Conservation (phyloP, 2,329 filamentous ascomycete species). For the Lachnellula occidentalis region DNA sequence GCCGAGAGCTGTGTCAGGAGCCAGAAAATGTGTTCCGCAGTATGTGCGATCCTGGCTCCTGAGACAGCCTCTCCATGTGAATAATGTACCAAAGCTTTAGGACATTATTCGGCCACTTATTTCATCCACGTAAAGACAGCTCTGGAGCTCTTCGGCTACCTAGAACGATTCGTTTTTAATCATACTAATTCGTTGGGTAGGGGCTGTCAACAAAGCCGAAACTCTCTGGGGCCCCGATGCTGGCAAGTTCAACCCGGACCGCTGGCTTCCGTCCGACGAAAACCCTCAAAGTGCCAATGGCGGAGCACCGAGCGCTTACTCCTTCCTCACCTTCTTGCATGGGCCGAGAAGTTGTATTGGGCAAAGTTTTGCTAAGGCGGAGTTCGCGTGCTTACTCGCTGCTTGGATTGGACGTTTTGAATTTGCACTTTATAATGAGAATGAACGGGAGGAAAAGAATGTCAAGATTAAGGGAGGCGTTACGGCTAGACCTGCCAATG, state of each 20-base stretch:
- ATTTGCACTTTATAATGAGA: constrained; percentile 50
- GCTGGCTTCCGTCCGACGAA: constrained; percentile 54
- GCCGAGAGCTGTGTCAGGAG: too few species aligned
- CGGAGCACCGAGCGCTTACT: constrained; percentile 70
- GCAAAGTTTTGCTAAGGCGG: constrained; percentile 70
- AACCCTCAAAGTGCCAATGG: constrained; percentile 47
- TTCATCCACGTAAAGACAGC: too few species aligned
- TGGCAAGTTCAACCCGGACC: constrained; percentile 68
- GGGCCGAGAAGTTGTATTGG: constrained; percentile 85
- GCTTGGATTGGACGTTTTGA: constrained; percentile 71
- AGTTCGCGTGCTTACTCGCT: constrained; percentile 80
- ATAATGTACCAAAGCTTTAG: too few species aligned
- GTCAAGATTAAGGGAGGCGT: constrained; percentile 63
- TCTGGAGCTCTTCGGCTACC: too few species aligned
- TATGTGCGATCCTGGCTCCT: too few species aligned
- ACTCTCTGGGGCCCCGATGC: constrained; percentile 74
- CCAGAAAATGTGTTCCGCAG: too few species aligned
- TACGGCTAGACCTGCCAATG: constrained; percentile 67
- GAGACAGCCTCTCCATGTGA: too few species aligned
- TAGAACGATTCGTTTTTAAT: too few species aligned
- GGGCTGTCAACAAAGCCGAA: constrained; percentile 64
- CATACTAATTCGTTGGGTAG: not conserved
- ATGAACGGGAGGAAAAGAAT: constrained; percentile 60
- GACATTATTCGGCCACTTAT: too few species aligned
- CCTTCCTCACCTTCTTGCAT: constrained; percentile 77